Conservation (phyloP, 2,329 filamentous ascomycete genomes). For the Raffaelea albimanens region DNA sequence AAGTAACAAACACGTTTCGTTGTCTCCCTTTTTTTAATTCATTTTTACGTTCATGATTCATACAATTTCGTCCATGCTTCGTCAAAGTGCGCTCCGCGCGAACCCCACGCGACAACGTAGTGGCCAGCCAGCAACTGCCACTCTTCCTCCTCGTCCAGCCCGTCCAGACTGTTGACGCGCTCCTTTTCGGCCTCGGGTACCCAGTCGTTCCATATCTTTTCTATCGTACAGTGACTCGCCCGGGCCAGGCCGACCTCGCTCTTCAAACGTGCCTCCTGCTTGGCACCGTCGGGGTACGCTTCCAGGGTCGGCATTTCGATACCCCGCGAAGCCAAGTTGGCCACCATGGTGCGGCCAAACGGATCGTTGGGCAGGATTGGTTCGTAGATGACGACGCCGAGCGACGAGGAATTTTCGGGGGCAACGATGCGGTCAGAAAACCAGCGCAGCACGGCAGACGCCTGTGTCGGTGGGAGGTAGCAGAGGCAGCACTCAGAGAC, state of each 20-base stretch:
- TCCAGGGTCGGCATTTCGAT: constrained; percentile 80
- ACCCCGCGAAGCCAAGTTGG: constrained; percentile 72
- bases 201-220: constrained; percentile 69
- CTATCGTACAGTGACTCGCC: constrained; percentile 34
- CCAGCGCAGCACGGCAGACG: constrained; percentile 53
- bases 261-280: constrained; percentile 59
- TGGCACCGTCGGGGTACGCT: constrained; percentile 55
- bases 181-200: constrained; percentile 62
- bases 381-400: constrained; percentile 73
- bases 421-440: constrained; percentile 43
- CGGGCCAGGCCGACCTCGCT: constrained; percentile 51
- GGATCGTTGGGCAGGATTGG: constrained; percentile 74
- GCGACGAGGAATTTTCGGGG: constrained; percentile 19
- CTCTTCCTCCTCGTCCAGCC: constrained; percentile 91
- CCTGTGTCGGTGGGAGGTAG: constrained; percentile 63
- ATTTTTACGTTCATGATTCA: background rate
- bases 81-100: constrained; percentile 43
- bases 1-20: background rate
- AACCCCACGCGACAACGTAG: constrained; percentile 87
- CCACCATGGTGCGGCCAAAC: constrained; percentile 87
- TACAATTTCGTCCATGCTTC: constrained; percentile 19
- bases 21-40: no score
- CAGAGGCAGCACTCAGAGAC: constrained; percentile 94
- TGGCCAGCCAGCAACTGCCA: constrained; percentile 80
- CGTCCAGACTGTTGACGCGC: constrained; percentile 69